These are phyloP conservation scores for Penicillium soppii DNA, from an alignment of 495 filamentous ascomycete genomes.

Conservation along the genomic window DNA sequence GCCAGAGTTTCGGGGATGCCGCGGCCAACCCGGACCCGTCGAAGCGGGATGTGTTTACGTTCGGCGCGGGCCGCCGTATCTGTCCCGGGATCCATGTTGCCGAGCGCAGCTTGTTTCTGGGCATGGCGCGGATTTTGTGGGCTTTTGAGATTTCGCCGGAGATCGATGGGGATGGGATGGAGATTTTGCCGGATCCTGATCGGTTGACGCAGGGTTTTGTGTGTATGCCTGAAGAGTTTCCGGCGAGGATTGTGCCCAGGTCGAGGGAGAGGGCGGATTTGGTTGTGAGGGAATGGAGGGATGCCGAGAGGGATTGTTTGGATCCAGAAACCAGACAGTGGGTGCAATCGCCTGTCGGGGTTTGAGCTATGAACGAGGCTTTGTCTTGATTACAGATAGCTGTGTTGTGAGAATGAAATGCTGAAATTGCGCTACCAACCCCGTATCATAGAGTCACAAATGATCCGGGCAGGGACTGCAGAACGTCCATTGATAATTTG, in stretches of 20 bases:
- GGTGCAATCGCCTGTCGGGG: constrained; percentile 6
- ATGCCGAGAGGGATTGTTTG: constrained; percentile 11
- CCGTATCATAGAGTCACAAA: no score
- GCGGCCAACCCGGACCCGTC: constrained; percentile 40
- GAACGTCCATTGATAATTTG: no score
- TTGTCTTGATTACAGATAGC: background rate
- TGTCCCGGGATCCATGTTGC: constrained; percentile 34
- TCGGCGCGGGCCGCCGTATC: constrained; percentile 30
- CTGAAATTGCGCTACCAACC: no score
- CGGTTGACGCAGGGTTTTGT: constrained; percentile 40
- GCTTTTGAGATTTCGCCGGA: constrained; percentile 36
- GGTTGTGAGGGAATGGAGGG: constrained; percentile 33
- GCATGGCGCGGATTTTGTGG: constrained; percentile 55
- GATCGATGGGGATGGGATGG: constrained; percentile 16
- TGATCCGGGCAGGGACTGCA: no score
- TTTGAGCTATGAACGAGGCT: background rate
- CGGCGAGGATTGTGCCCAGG: constrained; percentile 26
- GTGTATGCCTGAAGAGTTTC: constrained; percentile 37
- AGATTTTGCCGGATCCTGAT: constrained; percentile 22
- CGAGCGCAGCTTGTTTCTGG: constrained; percentile 47
- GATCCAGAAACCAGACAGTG: constrained; percentile 23
- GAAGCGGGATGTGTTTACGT: constrained; percentile 30
- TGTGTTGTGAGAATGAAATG: no score
- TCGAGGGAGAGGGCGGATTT: constrained; percentile 29
- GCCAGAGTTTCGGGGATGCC: constrained; percentile 29